A percentile compares a stretch with the other conserved stretches of the same genome.
Evolutionary conservation across 345 rosid genomes (phyloP).

Genomic region (Populus nigra): DNA sequence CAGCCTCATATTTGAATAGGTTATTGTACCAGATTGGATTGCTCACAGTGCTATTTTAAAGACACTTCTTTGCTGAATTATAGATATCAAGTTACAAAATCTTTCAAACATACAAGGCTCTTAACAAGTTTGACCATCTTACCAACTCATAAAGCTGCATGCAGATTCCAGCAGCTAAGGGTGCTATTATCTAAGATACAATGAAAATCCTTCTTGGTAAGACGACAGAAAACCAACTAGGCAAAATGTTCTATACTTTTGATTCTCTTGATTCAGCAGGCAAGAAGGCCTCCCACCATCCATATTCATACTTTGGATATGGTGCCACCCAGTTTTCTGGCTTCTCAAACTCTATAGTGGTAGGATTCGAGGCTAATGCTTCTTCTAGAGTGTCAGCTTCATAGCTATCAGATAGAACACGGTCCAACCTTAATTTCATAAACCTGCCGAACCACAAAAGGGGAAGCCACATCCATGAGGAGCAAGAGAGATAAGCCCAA

Average conservation of each 20-base stretch:
- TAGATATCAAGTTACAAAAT: background rate
- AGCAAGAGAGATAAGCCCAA: background rate
- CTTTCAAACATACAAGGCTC: background rate
- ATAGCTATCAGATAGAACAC: slow-evolving; percentile 71
- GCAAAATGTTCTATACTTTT: slow-evolving; percentile 38
- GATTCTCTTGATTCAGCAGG: slow-evolving; percentile 50
- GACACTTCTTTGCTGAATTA: background rate
- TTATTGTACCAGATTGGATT: background rate
- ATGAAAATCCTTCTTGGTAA: background rate
- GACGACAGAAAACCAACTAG: background rate
- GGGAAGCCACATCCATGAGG: slow-evolving; percentile 4
- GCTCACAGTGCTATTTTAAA: background rate
- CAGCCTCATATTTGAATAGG: background rate
- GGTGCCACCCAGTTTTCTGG: slow-evolving; percentile 93
- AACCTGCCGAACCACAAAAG: slow-evolving; percentile 48
- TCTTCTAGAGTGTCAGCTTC: slow-evolving; percentile 69
- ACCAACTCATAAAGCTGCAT: background rate
- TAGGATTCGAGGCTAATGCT: slow-evolving; percentile 75
- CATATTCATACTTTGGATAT: slow-evolving; percentile 79
- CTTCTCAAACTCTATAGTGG: slow-evolving; percentile 63
- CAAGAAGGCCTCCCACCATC: slow-evolving; percentile 95
- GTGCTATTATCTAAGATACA: slow-evolving; percentile 2
- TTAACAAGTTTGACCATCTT: background rate
- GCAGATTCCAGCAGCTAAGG: background rate
- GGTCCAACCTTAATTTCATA: slow-evolving; percentile 94